phyloP scores from a whole-genome alignment of 352 stramenopile species.

The Globisporangium paroecandrum region DNA sequence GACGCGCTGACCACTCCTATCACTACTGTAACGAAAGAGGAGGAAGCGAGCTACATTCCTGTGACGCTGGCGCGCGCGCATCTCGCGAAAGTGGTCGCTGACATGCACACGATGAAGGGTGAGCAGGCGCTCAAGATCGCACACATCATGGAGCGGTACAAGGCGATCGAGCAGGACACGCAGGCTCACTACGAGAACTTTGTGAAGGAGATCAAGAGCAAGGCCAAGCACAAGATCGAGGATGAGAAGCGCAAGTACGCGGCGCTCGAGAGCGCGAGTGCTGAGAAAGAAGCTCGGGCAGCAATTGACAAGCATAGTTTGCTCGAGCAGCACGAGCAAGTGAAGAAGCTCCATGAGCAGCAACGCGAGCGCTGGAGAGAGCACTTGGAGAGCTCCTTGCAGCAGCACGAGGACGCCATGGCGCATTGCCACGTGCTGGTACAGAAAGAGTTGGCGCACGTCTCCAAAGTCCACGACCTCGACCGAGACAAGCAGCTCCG shows the following conservation, averaged over 20 bases:
- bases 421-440: conserved; percentile 20
- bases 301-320: conserved; percentile 14
- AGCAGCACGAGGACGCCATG: conserved; percentile 51
- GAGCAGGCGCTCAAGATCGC: conserved; percentile 50
- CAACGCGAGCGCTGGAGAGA: conserved; percentile 27
- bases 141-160: conserved; percentile 53
- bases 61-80: conserved; percentile 59
- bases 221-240: conserved; percentile 27
- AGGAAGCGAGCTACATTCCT: conserved; percentile 67
- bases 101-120: conserved; percentile 78
- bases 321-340: conserved; percentile 20
- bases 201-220: conserved; percentile 31
- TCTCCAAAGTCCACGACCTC: not conserved
- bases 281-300: conserved; percentile 2
- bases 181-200: conserved; percentile 51
- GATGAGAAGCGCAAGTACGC: conserved; percentile 18
- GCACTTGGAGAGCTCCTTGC: conserved; percentile 35
- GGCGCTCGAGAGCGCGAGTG: not conserved
- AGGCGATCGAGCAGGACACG: conserved; percentile 53
- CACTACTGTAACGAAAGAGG: conserved; percentile 18
- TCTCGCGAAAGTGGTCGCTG: conserved; percentile 59
- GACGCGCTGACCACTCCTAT: conserved; percentile 6
- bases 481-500: conserved; percentile 6
- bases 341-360: conserved; percentile 20
- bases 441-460: conserved; percentile 19